Base-by-base conservation (phyloP, 441 rosid genomes). In the Kokia cookei region DNA sequence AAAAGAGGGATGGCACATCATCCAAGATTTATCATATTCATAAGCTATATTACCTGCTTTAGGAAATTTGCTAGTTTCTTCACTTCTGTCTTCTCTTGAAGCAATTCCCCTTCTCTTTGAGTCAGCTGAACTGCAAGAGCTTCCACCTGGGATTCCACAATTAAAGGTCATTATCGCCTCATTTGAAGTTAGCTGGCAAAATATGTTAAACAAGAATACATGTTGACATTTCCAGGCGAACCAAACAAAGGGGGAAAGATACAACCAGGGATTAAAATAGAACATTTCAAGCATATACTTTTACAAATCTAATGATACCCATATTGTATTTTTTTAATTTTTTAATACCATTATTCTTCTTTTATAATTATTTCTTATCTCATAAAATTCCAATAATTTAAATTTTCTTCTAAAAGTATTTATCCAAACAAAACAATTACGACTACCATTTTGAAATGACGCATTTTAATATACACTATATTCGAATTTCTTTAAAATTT, bases 51-150 rank as follows among this genome's bases (percentile, higher is more conserved):
- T 77, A 96, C 99, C 97, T 90, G 96, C 83, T 93, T 93, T 57
- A 96, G 87, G 77, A 96, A 93, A 83, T 81, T 79, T 10, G 97
- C 97, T 22, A 96, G 86, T 87, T 84, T 93, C 90, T 96, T 96
- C 78, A 93, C 98, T 92, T 96, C 98, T 15, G 96, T 74, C 79
- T 96, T 96, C 80, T 96, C 97, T 75, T 90, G 97, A 77, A 91
- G 85, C 82, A 93, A 76, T 82, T 93, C 97, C 80, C 98, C 98
- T 87, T 96, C 99, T 83, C 97, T 93, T 83, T 92, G 90, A 75
- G 97, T 92, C 80, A 96, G 83, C 78, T 96, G 98, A 81, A 94
- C 89, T 60, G 97, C 98, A 66, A 96, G 83, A 77, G 97, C 96
- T 81, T 93, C 99, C 68, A 96, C 99, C 99, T 96, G 79, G 66